Evolutionary conservation across 305 asterid species (phyloP).

Genomic region (Rubia tinctorum): DNA sequence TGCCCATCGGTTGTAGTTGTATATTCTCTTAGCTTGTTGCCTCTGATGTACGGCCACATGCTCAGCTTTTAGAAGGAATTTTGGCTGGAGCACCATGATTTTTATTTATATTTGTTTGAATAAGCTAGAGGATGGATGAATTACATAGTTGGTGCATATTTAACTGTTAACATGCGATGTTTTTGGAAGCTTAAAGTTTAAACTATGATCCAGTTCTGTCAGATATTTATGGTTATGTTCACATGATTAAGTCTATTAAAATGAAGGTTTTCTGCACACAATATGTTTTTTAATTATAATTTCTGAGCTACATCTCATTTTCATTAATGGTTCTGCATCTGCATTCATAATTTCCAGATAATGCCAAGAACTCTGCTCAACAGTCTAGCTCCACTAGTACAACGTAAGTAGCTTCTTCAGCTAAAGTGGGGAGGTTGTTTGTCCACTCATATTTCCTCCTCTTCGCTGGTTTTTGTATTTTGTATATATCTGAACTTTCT

Average conservation of each 20-base stretch:
- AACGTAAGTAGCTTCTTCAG: constrained; percentile 44
- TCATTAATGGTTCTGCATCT: constrained; percentile 22
- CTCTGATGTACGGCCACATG: neutral
- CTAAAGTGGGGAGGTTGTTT: constrained; percentile 61
- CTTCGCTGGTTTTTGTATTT: neutral
- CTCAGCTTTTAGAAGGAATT: neutral
- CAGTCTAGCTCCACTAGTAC: constrained; percentile 45
- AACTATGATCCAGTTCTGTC: neutral
- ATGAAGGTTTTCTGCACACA: neutral
- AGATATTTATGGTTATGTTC: neutral
- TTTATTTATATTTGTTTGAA: neutral
- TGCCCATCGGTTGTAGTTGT: neutral
- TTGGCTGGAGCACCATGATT: neutral
- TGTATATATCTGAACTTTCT: constrained; percentile 8
- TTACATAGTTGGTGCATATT: neutral
- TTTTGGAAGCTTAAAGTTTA: neutral
- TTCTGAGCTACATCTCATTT: constrained; percentile 16
- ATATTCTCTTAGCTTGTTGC: neutral
- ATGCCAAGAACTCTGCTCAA: constrained; percentile 55
- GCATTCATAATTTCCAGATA: constrained; percentile 51
- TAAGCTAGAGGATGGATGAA: constrained; percentile 4
- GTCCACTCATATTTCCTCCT: neutral
- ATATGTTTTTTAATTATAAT: constrained; percentile 1
- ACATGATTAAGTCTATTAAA: neutral
- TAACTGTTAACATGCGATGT: neutral